Percentiles rank a stretch among this genome's conserved stretches.
Conservation (phyloP, 2,329 filamentous ascomycete genomes). For the Colletotrichum limetticola region DNA sequence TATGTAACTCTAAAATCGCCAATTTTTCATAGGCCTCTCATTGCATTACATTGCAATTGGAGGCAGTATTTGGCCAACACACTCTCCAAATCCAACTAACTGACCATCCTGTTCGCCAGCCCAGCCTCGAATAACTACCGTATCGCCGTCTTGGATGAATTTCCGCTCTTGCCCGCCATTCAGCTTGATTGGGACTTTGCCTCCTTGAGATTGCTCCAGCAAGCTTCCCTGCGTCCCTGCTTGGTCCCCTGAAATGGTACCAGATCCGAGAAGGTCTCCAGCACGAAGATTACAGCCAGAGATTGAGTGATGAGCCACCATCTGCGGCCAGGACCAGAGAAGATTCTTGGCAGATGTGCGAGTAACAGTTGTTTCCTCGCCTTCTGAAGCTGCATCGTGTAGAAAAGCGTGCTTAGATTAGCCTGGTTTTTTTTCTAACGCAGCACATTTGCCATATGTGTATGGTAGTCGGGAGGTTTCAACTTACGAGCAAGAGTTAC, state of each 20-base stretch:
- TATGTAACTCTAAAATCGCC: neutral
- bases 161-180: conserved; percentile 72
- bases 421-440: neutral
- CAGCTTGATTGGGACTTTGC: conserved; percentile 72
- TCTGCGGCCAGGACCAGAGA: conserved; percentile 85
- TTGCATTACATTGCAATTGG: neutral
- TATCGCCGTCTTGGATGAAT: conserved; percentile 81
- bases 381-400: conserved; percentile 34
- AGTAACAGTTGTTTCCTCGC: conserved; percentile 47
- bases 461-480: no score
- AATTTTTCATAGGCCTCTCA: neutral
- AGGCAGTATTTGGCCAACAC: conserved; percentile 67
- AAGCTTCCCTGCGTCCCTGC: conserved; percentile 74
- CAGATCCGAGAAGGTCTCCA: conserved; percentile 81
- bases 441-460: no score
- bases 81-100: conserved; percentile 81
- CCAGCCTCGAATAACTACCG: conserved; percentile 71
- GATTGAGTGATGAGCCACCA: conserved; percentile 83
- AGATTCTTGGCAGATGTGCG: conserved; percentile 57
- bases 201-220: conserved; percentile 76
- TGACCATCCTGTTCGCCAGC: conserved; percentile 72
- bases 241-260: conserved; percentile 76
- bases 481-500: conserved; percentile 52
- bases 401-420: neutral
- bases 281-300: conserved; percentile 79